These are phyloP conservation scores for Alternaria conjuncta DNA, from an alignment of 2,329 filamentous ascomycete genomes.

Conservation along the genomic window DNA sequence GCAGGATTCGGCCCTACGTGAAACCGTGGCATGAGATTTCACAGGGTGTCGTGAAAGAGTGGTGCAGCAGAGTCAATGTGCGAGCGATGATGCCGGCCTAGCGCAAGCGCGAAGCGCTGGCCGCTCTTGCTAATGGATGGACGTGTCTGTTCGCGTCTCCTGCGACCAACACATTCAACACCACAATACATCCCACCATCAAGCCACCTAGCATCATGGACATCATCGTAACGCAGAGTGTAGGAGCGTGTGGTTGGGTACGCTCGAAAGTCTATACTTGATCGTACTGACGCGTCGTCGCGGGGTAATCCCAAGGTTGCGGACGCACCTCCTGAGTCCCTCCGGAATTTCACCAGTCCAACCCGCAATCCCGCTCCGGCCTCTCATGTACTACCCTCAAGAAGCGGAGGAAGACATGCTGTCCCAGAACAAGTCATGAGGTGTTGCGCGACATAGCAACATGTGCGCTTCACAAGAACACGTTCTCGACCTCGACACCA, in stretches of 20 bases:
- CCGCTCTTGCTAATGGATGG: not conserved
- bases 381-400: not conserved
- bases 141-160: not conserved
- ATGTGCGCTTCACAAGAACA: not conserved
- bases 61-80: not conserved
- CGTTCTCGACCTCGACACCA: not conserved
- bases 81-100: not conserved
- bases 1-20: not conserved
- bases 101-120: not conserved
- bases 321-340: not conserved
- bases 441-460: not conserved
- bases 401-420: not conserved
- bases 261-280: not conserved
- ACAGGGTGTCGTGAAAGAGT: not conserved
- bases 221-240: not conserved
- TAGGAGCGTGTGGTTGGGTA: not conserved
- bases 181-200: not conserved
- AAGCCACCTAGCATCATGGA: not conserved
- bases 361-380: not conserved
- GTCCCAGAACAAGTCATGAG: not conserved
- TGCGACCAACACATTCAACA: not conserved
- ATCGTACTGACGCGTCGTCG: not conserved
- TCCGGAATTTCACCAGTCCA: not conserved
- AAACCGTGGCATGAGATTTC: not conserved
- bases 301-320: not conserved